Percentiles rank a stretch among this genome's conserved stretches.
phyloP scores from a whole-genome alignment of 2,329 filamentous ascomycete species.

The Cercospora berteroae region DNA sequence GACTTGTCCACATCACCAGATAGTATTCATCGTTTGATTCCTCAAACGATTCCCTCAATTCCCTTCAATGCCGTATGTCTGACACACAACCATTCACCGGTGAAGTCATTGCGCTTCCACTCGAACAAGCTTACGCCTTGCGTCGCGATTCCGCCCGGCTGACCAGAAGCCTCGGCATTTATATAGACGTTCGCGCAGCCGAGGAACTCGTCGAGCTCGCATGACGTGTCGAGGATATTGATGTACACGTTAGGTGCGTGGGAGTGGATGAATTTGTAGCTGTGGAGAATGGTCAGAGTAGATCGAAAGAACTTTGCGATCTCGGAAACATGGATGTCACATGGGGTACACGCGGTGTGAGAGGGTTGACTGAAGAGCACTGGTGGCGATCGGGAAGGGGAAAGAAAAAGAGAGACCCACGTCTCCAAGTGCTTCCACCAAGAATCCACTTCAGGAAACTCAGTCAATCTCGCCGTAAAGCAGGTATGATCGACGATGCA shows the following conservation, averaged over 20 bases:
- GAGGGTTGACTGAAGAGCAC: background rate
- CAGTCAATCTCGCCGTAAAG: slow-evolving; percentile 11
- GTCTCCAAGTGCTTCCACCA: slow-evolving; percentile 16
- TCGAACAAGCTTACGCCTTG: slow-evolving; percentile 15
- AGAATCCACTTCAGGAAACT: slow-evolving; percentile 9
- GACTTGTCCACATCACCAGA: background rate
- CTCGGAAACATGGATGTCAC: background rate
- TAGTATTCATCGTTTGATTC: background rate
- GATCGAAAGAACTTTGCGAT: background rate
- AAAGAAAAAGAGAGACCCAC: background rate
- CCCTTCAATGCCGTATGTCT: slow-evolving; percentile 18
- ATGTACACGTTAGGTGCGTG: slow-evolving; percentile 12
- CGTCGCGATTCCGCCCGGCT: slow-evolving; percentile 15
- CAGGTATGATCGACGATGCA: slow-evolving; percentile 11
- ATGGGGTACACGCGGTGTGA: background rate
- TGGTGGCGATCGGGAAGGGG: background rate
- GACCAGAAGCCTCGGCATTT: slow-evolving; percentile 10
- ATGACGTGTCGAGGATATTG: slow-evolving; percentile 7
- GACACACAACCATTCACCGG: slow-evolving; percentile 13
- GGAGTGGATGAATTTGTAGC: slow-evolving; percentile 10
- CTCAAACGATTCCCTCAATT: slow-evolving; percentile 14
- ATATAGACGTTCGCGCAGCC: slow-evolving; percentile 16
- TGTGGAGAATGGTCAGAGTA: background rate
- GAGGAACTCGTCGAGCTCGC: slow-evolving; percentile 9
- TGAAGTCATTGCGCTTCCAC: slow-evolving; percentile 8